A percentile compares a stretch with the other conserved stretches of the same genome.
Conservation (phyloP, 805 yeast genomes). For the Schizosaccharomyces osmophilus region DNA sequence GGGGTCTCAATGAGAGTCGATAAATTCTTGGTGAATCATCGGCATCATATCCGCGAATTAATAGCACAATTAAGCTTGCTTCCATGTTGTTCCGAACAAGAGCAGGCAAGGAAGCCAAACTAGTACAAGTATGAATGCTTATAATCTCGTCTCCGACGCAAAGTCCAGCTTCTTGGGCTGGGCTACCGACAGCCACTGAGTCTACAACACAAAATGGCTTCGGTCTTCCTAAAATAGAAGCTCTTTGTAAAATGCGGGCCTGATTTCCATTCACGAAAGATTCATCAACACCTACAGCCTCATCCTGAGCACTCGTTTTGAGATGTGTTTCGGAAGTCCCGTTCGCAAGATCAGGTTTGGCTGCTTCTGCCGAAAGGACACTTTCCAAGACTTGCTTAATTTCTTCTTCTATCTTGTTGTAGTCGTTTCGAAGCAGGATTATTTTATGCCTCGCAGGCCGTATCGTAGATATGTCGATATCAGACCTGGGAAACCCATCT, state of each 20-base stretch:
- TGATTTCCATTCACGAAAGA: background rate
- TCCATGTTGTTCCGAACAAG: background rate
- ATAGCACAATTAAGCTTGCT: background rate
- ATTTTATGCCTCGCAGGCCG: background rate
- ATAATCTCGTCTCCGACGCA: slow-evolving; percentile 27
- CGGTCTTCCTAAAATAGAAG: background rate
- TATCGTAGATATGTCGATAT: slow-evolving; percentile 48
- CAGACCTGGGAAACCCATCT: slow-evolving; percentile 73
- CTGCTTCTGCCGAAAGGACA: background rate
- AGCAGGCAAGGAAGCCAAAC: background rate
- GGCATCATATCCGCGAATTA: background rate
- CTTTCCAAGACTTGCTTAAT: background rate
- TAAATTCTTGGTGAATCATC: background rate
- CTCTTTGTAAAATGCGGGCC: background rate
- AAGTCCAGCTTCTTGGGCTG: slow-evolving; percentile 33
- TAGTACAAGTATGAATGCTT: slow-evolving; percentile 22
- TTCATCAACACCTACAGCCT: background rate
- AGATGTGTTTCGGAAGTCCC: background rate
- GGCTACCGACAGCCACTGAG: slow-evolving; percentile 26
- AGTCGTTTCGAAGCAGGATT: background rate
- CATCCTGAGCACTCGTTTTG: background rate
- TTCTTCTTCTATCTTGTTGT: background rate
- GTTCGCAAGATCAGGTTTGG: background rate
- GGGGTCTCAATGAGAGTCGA: background rate
- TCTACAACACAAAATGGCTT: slow-evolving; percentile 16